Evolutionary conservation across 768 basidiomycete genomes (phyloP).

Genomic region (Rhizopogon vulgaris): DNA sequence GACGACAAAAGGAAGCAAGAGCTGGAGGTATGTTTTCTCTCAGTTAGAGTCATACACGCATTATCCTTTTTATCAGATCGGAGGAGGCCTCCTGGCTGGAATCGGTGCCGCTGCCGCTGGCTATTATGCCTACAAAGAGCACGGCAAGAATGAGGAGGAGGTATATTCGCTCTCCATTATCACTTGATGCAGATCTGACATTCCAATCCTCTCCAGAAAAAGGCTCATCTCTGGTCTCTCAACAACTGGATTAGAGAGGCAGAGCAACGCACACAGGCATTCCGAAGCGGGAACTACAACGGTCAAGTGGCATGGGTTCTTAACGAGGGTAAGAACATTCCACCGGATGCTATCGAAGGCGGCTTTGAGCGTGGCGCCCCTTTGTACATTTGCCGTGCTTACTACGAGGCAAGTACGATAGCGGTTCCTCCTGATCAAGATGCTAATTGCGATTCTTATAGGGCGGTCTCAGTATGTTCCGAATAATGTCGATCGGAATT

Average conservation of each 20-base stretch:
- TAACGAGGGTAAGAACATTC: constrained; percentile 53
- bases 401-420: constrained; percentile 41
- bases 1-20: constrained; percentile 51
- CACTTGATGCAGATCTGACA: background rate
- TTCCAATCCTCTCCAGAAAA: constrained; percentile 30
- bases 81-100: constrained; percentile 56
- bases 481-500: background rate
- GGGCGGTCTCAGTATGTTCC: constrained; percentile 47
- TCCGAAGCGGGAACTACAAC: constrained; percentile 34
- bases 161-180: constrained; percentile 25
- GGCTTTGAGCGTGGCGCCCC: constrained; percentile 46
- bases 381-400: constrained; percentile 57
- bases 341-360: constrained; percentile 48
- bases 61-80: constrained; percentile 39
- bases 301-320: constrained; percentile 59
- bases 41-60: background rate
- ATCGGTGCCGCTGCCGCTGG: constrained; percentile 48
- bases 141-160: constrained; percentile 53
- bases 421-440: background rate
- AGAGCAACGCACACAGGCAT: constrained; percentile 44
- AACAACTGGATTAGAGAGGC: constrained; percentile 55
- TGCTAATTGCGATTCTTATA: constrained; percentile 18
- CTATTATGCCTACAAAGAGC: constrained; percentile 43
- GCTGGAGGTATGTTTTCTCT: constrained; percentile 38
- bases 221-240: constrained; percentile 43